Conservation (phyloP, 2,329 filamentous ascomycete species). For the Massarina eburnea region DNA sequence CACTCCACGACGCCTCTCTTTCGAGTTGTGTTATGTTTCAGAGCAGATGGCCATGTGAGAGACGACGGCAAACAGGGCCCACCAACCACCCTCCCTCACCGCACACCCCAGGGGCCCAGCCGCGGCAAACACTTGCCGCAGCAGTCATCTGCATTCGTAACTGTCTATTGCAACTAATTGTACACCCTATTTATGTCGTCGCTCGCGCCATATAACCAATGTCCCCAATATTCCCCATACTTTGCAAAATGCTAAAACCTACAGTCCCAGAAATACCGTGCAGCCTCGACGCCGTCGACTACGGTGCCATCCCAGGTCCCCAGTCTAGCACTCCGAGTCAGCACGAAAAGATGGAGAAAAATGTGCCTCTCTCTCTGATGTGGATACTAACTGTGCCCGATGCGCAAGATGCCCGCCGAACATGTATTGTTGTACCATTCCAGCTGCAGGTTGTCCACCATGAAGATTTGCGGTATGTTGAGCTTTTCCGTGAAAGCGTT, state of each 20-base stretch:
- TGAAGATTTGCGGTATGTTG: conserved; percentile 44
- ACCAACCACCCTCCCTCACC: not conserved
- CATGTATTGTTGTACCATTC: conserved; percentile 55
- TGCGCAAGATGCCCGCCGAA: conserved; percentile 45
- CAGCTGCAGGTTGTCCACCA: conserved; percentile 53
- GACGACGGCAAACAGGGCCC: not conserved
- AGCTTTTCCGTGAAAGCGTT: conserved; percentile 47
- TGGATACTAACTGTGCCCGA: conserved; percentile 29
- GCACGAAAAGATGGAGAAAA: conserved; percentile 1
- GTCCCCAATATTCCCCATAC: conserved; percentile 2
- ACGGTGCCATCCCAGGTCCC: not conserved
- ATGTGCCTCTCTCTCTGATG: not conserved
- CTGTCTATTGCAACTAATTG: not conserved
- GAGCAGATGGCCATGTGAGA: not conserved
- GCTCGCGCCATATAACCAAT: not conserved
- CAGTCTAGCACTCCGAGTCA: conserved; percentile 7
- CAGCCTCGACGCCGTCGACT: not conserved
- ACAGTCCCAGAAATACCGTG: not conserved
- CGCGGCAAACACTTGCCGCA: too few species aligned
- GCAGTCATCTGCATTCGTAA: not conserved
- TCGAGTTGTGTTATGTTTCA: not conserved
- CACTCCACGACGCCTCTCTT: not conserved
- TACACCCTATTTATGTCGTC: conserved; percentile 2
- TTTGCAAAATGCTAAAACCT: not conserved
- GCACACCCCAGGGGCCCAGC: not conserved